Evolutionary conservation across 2,329 filamentous ascomycete genomes (phyloP).

Genomic region (Lasiodiplodia sp.): DNA sequence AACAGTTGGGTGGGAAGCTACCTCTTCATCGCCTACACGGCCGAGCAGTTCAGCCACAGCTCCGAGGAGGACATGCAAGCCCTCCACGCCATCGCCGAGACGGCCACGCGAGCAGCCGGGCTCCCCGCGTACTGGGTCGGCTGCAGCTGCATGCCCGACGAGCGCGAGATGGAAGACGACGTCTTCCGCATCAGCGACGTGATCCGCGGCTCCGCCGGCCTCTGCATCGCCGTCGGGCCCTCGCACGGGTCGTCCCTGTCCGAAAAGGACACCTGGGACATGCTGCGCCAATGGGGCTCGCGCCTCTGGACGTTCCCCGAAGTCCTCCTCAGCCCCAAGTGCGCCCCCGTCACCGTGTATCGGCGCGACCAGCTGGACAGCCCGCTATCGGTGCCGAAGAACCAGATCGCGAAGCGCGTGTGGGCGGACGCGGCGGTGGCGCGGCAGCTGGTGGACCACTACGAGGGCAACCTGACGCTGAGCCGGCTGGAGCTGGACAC

Average conservation of each 20-base stretch:
- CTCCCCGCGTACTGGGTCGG: slow-evolving; percentile 54
- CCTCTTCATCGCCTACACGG: slow-evolving; percentile 53
- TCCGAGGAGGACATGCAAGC: slow-evolving; percentile 39
- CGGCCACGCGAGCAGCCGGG: slow-evolving; percentile 47
- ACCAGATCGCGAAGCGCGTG: slow-evolving; percentile 49
- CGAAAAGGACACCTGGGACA: slow-evolving; percentile 37
- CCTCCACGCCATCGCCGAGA: slow-evolving; percentile 48
- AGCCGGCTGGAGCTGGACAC: slow-evolving; percentile 52
- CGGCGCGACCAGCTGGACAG: slow-evolving; percentile 37
- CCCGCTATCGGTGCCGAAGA: slow-evolving; percentile 45
- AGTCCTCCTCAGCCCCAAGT: slow-evolving; percentile 45
- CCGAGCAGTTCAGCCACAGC: slow-evolving; percentile 47
- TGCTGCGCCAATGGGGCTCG: slow-evolving; percentile 53
- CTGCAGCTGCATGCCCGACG: slow-evolving; percentile 52
- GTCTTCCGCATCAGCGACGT: slow-evolving; percentile 57
- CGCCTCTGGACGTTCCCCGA: slow-evolving; percentile 58
- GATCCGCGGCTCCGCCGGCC: slow-evolving; percentile 50
- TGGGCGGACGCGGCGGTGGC: slow-evolving; percentile 51
- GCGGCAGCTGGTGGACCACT: slow-evolving; percentile 56
- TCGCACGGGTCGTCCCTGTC: slow-evolving; percentile 19
- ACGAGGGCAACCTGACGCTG: slow-evolving; percentile 51
- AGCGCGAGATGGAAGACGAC: slow-evolving; percentile 41
- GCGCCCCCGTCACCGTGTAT: slow-evolving; percentile 44
- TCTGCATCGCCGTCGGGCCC: slow-evolving; percentile 52
- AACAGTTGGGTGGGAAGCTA: slow-evolving; percentile 36